Evolutionary conservation across 2,329 filamentous ascomycete genomes (phyloP), one percentile per base, ranked within the genome.

Genomic region (Fusarium neocosmosporiellum): DNA sequence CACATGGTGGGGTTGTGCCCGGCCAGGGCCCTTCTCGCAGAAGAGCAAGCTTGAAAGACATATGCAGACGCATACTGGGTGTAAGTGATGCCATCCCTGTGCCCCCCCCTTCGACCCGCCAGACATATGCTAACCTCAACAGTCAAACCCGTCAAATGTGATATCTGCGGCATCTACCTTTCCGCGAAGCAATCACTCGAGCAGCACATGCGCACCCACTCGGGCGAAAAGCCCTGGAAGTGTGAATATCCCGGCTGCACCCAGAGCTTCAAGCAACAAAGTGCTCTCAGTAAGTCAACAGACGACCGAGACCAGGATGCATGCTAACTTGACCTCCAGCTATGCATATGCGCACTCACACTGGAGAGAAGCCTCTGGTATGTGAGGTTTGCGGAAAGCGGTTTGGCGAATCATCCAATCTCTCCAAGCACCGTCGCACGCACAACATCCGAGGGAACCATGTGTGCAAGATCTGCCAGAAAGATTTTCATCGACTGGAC

Each of bases 321-420:
- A 27, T 54, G 34, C 71, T 80, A 41, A 81, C 67, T 9, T 9
- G 7, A 34, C 24, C 18, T 24, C 41, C 55, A 91, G 89, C 90
- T n/a, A 92, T 92, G 85, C 91, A 93, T 74, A 87, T 88, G 74
- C 86, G 90, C 41, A 90, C 88, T 2, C 91, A 93, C 75, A 92
- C 91, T 1, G 89, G 90, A 46, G 86, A 89, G 54, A 92, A 92
- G 76, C 90, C 90, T 0, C 81, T 92, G 0, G 80, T 83, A 50
- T 92, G 90, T 70, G 85, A 88, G 2, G 82, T 87, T 31, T 92
- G 90, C 72, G 85, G 84, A 53, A 90, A 89, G 75, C 81, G 81
- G 11, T 92, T 92, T 76, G 86, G 88, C 67, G 90, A 92, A 78
- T 92, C 90, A 0, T 92, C 90, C 5, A 92, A 92, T 74, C 81